Percentiles rank a stretch among this genome's conserved stretches.
Evolutionary conservation across 1,284 basidiomycete species (phyloP).

Genomic region (Ganoderma meredithae): DNA sequence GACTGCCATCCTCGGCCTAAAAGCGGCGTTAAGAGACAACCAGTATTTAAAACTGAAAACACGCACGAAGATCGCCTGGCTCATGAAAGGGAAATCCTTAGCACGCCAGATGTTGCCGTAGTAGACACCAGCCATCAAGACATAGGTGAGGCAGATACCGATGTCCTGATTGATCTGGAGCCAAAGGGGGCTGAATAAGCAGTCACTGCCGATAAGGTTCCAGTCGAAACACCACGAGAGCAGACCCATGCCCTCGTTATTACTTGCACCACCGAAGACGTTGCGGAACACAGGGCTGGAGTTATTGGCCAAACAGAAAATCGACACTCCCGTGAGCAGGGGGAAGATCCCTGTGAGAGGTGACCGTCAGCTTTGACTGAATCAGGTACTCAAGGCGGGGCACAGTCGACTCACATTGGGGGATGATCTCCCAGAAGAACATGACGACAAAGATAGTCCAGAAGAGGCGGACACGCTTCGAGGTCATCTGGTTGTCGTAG

Average conservation of each 20-base stretch:
- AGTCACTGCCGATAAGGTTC: constrained; percentile 44
- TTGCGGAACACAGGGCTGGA: constrained; percentile 55
- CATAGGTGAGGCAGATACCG: constrained; percentile 42
- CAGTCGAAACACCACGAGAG: constrained; percentile 65
- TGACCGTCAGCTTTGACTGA: neutral
- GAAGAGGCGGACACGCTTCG: constrained; percentile 44
- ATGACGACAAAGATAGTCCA: constrained; percentile 41
- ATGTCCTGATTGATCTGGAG: constrained; percentile 44
- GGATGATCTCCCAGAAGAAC: constrained; percentile 48
- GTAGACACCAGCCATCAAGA: constrained; percentile 44
- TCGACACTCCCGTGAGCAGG: constrained; percentile 54
- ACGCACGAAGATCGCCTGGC: constrained; percentile 43
- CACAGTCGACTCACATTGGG: constrained; percentile 56
- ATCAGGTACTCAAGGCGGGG: neutral
- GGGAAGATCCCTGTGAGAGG: constrained; percentile 41
- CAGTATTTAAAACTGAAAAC: neutral
- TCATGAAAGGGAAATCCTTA: constrained; percentile 44
- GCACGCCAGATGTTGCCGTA: constrained; percentile 44
- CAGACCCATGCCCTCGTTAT: constrained; percentile 64
- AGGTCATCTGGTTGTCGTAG: constrained; percentile 43
- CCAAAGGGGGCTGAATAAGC: constrained; percentile 43
- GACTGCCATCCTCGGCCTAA: constrained; percentile 38
- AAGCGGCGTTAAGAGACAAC: neutral
- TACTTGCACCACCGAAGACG: constrained; percentile 67
- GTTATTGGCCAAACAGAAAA: constrained; percentile 67